Evolutionary conservation across 1,139 yeast genomes (phyloP), one percentile per base, ranked within the genome.

Genomic region (Magnusiomyces tetraspermus): DNA sequence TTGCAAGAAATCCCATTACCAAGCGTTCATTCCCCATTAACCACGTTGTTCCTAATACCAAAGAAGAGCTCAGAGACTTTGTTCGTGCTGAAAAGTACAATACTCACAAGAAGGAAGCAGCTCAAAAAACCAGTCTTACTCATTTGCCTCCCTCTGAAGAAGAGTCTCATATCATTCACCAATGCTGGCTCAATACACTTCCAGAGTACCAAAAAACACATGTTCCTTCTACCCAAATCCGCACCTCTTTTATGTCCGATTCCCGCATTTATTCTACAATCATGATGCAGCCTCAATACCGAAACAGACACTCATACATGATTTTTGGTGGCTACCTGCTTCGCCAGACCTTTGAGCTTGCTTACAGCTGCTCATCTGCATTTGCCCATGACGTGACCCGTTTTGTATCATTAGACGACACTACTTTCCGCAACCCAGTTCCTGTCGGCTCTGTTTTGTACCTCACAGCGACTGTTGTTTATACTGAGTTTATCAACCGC

Each of bases 251-350:
- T 62, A 86, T 87, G 95, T 76, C 78, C 54, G 83, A 86, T 58
- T 83, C 96, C 1, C 70, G 70, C 49, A 76, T 85, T 54, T 73
- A 77, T 52, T 85, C 95, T 8, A 86, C 96, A 4, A 75, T 83
- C 61, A 82, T 89, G 69, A 90, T 89, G 94, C 97, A 89, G 71
- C 97, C 97, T 1, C 97, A 89, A 71, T 89, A 88, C 71, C 79
- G 97, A 69, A 89, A 89, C 72, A 79, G 96, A 66, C 96, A 89
- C 66, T 85, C 95, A 11, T 86, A 85, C 69, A 88, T 89, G 90
- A 86, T 89, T 51, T 89, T 89, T 67, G 97, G 97, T 60, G 97
- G 97, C 30, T 89, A 89, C 64, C 73, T 89, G 63, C 78, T 89
- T 72, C 81, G 96, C 68, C 96, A 88, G 70, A 81, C 96, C 3